phyloP scores from a whole-genome alignment of 306 rosid species.

The Cicer arietinum region DNA sequence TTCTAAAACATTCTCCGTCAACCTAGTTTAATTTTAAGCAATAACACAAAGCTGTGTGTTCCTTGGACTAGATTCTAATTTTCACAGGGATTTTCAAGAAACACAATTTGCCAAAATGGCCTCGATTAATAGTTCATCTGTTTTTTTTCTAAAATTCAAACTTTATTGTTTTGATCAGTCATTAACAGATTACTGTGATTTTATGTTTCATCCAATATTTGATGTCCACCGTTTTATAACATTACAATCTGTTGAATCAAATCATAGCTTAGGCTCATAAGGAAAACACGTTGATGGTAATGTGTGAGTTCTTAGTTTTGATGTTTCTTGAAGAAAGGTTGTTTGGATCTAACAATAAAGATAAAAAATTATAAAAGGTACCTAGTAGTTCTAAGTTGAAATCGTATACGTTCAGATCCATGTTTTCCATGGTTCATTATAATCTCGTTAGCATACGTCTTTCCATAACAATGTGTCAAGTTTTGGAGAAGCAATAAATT shows the following conservation, averaged over 20 bases:
- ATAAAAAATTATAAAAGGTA: background rate
- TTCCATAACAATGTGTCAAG: no score
- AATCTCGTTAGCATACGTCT: background rate
- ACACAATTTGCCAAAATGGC: background rate
- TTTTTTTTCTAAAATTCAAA: background rate
- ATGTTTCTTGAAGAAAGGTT: background rate
- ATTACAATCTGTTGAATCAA: conserved; percentile 2
- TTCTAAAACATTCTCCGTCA: no score
- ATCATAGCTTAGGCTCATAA: background rate
- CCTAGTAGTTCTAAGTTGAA: conserved; percentile 16
- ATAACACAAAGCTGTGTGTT: background rate
- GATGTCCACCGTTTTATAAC: background rate
- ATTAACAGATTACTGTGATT: background rate
- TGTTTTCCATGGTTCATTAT: conserved; percentile 1
- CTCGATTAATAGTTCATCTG: background rate
- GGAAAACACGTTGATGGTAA: conserved; percentile 4
- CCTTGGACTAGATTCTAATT: background rate
- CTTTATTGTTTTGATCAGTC: background rate
- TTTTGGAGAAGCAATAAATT: background rate
- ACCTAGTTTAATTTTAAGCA: no score
- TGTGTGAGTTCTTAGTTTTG: background rate
- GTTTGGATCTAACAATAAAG: background rate
- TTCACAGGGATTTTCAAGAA: conserved; percentile 22
- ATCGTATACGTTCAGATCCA: background rate
- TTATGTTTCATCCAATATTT: conserved; percentile 10